Evolutionary conservation across 108 stramenopile genomes (phyloP), one percentile per base, ranked within the genome.

Genomic region (Fistulifera pelliculosa): DNA sequence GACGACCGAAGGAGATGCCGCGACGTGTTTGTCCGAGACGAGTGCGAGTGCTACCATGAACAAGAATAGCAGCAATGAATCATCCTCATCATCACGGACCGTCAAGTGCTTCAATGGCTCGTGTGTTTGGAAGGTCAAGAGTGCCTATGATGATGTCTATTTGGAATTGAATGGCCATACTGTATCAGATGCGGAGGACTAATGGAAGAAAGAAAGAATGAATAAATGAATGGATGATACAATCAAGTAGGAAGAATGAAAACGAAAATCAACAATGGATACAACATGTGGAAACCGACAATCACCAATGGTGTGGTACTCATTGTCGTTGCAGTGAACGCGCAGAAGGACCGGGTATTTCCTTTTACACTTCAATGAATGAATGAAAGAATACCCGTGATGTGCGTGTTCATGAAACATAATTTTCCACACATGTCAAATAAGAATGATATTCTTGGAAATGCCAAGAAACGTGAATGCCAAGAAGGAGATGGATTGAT

Each of bases 91-190:
- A n/a, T 41, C 40, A 14, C 40, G 40, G 21, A 21, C 16, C 4
- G 44, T 21, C 44, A 70, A 77, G 58, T 92, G 90, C 47, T 51
- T 70, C 60, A 81, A 87, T 75, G 90, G 90, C 18, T 76, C 64
- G 28, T 92, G 90, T 57, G 62, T 72, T 27, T 92, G 90, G 90
- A 92, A 83, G 47, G 62, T 79, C 24, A 67, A 66, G 52, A 70
- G 64, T 17, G 87, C 87, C 49, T 83, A 72, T 54, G 90, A 92
- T 66, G 71, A 92, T 59, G 68, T 92, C 7, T 56, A 60, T 21
- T 28, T 49, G 25, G 72, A 79, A 68, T 11, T 77, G 13, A 62
- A 43, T 8, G 61, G 69, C 18, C 45, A 35, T 16, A 58, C 45
- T 7, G 48, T 16, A 4, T 61, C 51, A 5, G 51, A 39, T 23